Evolutionary conservation across 768 basidiomycete species (phyloP), one percentile per base, ranked within the genome.

Genomic region (Serpula lacrymans): DNA sequence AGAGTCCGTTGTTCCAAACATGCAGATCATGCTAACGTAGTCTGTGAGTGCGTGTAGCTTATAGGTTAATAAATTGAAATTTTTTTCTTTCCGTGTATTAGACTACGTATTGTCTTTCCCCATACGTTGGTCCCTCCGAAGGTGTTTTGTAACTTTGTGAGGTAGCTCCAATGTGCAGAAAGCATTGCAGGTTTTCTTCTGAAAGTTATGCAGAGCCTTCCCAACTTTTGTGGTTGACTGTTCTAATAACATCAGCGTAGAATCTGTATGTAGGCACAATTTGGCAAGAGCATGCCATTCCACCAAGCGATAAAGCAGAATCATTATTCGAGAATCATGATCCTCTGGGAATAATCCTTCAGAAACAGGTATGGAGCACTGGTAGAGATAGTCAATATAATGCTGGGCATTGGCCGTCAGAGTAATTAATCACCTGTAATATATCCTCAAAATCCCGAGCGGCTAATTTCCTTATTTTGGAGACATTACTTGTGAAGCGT

Each of bases 11-110:
- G 66, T 66, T 1, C 70, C 68, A 20, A 55, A 54, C 3, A 18
- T 9, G 1, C 29, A 14, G 8, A 71, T 68, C 0, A 48, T 48
- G 0, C 11, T 3, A 0, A 31, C 37, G 29, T 69, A 69, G 34
- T 72, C 55, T 0, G 63, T 65, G 0, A 71, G 46, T 0, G 57
- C 47, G 41, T 70, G 70, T 0, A 60, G 3, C 41, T 71, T 72
- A 37, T 57, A 59, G 0, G 59, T 67, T 0, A 22, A 7, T 2
- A 70, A 34, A 37, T 62, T 71, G 41, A 69, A 63, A 0, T 17
- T 26, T 26, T 48, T 55, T 10, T 10, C 5, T 3, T 18, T 4
- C 8, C 5, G 10, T 11, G 6, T 24, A 13, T n/a, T n/a, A n/a
- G n/a, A n/a, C n/a, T 39, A 26, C 0, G 3, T 2, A 14, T 41